Evolutionary conservation across 129 eudicot species (phyloP), one percentile per base, ranked within the genome.

Genomic region (Deinandra increscens): DNA sequence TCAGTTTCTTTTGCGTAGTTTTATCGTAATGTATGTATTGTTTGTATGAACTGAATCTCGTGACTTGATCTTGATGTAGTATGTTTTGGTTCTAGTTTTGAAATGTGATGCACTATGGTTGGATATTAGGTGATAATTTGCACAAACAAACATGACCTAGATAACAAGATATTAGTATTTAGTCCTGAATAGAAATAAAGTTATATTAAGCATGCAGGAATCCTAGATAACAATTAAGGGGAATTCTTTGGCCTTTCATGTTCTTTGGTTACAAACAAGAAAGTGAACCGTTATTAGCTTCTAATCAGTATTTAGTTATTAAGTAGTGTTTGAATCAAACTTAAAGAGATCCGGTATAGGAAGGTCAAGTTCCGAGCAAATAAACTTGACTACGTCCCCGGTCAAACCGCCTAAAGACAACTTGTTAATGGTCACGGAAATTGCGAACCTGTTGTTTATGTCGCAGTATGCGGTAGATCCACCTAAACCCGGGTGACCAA

Each of bases 401-500:
- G 96, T 92, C 44, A 83, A 83, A 68, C 64, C 81, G 56, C 98
- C 98, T 11, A 82, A 61, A 22, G 91, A 88, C 88, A 92, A 76
- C 59, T 88, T 86, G 74, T 92, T 92, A 10, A 92, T 41, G 5
- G 91, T 88, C 68, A 92, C 85, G 4, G 88, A 79, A 58, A 92
- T 83, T 0, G 98, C 83, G 80, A 92, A 92, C 71, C 94, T 68
- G 82, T 91, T 77, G 26, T 81, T 64, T 17, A 79, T 79, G 75
- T 91, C 86, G 49, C 98, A 92, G 18, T 69, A 84, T 11, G 88
- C 98, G 0, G 89, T 92, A 17, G 98, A 92, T 26, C 98, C 98
- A 72, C 98, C 98, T 86, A 92, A 73, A 0, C 98, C 98, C 1
- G 95, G 43, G 62, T 88, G 96, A 75, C 98, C 98, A 20, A 92